Evolutionary conservation across 345 rosid species (phyloP), one percentile per base, ranked within the genome.

Genomic region (Syzygium grande): DNA sequence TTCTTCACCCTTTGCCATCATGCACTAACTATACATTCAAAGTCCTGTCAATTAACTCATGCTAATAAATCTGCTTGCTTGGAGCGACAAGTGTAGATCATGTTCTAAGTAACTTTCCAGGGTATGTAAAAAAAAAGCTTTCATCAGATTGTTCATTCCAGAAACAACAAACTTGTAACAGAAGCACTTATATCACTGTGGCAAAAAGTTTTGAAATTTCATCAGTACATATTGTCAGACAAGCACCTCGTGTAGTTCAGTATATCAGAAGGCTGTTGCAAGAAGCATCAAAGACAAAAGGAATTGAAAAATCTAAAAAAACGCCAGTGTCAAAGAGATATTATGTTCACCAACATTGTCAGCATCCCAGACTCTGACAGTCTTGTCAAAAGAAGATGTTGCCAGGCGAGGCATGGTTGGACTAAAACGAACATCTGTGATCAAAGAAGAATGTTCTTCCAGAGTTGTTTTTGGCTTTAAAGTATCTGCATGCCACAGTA

Each of bases 331-430:
- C 79, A 58, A 89, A 30, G 21, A 85, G 85, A 88, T 80, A 73
- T 89, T 54, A 56, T 68, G 87, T 87, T 59, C 84, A 92, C 94
- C 92, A 79, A 98, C 99, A 90, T 93, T 96, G 90, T 96, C 99
- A 89, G 96, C 98, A 88, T 98, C 99, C 99, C 99, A 98, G 87
- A 98, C 99, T 90, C 97, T 92, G 92, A 98, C 99, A 87, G 98
- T 95, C 92, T 96, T 96, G 93, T 98, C 99, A 80, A 94, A 98
- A 22, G 99, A 98, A 79, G 99, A 96, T 61, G 99, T 98, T 52
- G 99, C 99, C 86, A 98, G 95, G 38, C 97, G 97, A 58, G 98
- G 88, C 93, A 92, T 92, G 95, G 94, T 96, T 27, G 99, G 97
- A 90, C 99, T 96, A 90, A 98, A 98, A 86, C 99, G 99, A 73